A percentile compares a stretch with the other conserved stretches of the same genome.
Conservation (phyloP, 495 filamentous ascomycete species). For the Tetracladium setigerum region DNA sequence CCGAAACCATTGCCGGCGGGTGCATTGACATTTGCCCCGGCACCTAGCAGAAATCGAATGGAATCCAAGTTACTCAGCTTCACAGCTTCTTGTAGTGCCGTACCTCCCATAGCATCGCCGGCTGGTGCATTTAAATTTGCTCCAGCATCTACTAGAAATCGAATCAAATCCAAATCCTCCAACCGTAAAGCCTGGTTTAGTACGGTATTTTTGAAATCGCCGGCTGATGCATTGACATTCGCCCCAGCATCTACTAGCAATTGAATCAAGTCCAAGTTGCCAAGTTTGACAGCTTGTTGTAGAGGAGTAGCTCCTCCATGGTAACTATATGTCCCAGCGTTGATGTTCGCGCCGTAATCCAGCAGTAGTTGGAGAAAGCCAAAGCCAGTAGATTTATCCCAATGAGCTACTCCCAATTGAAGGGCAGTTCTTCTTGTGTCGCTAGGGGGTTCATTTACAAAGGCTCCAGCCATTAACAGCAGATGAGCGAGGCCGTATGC, state of each 20-base stretch:
- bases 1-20: background rate
- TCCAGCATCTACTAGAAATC: conserved; percentile 15
- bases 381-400: background rate
- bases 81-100: too few relatives aligned
- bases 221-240: background rate
- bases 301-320: conserved; percentile 6
- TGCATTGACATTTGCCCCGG: conserved; percentile 3
- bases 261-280: conserved; percentile 12
- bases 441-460: background rate
- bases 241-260: conserved; percentile 15
- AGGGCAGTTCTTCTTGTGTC: background rate
- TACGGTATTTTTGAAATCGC: background rate
- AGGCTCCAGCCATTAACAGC: conserved; percentile 9
- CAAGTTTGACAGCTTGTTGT: conserved; percentile 4
- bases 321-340: background rate
- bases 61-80: conserved; percentile 2
- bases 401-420: too few relatives aligned
- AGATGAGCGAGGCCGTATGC: conserved; percentile 1
- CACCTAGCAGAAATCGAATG: conserved; percentile 8
- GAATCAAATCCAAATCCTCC: conserved; percentile 6
- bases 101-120: conserved; percentile 7
- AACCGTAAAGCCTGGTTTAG: conserved; percentile 4
- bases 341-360: background rate
- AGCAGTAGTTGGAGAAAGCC: background rate
- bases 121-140: conserved; percentile 17